Evolutionary conservation across 345 rosid genomes (phyloP).

Genomic region (Arabidopsis suecica): DNA sequence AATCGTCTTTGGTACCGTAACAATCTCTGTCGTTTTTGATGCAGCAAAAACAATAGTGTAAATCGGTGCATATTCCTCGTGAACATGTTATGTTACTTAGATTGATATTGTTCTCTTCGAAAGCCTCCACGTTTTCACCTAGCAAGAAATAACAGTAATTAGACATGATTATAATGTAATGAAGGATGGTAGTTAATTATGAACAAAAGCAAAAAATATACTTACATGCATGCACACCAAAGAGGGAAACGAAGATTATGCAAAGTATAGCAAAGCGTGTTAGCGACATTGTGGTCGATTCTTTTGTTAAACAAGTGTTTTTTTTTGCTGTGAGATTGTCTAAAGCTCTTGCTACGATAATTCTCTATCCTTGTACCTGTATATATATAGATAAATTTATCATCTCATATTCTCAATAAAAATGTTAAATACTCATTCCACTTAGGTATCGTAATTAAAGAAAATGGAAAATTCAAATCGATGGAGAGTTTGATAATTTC

Average conservation of each 20-base stretch:
- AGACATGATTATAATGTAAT: background rate
- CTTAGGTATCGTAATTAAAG: background rate
- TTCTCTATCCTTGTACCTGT: background rate
- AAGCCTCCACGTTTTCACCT: conserved; percentile 1
- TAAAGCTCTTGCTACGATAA: background rate
- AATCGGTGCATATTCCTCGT: background rate
- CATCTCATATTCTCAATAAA: background rate
- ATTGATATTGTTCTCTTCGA: background rate
- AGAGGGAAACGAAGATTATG: background rate
- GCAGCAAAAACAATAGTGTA: background rate
- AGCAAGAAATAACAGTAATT: background rate
- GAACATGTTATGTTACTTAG: background rate
- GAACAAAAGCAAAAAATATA: background rate
- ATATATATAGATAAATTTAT: background rate
- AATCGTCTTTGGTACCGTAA: background rate
- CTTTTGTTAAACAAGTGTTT: background rate
- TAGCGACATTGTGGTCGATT: background rate
- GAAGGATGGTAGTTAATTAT: background rate
- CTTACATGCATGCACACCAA: background rate
- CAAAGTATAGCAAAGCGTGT: conserved; percentile 10
- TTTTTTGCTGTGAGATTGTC: background rate
- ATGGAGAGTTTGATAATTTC: background rate
- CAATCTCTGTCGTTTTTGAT: background rate
- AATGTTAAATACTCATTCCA: background rate
- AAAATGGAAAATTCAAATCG: background rate